Base-by-base conservation (phyloP, 768 basidiomycete species). In the Peribolospora kevripleyi region DNA sequence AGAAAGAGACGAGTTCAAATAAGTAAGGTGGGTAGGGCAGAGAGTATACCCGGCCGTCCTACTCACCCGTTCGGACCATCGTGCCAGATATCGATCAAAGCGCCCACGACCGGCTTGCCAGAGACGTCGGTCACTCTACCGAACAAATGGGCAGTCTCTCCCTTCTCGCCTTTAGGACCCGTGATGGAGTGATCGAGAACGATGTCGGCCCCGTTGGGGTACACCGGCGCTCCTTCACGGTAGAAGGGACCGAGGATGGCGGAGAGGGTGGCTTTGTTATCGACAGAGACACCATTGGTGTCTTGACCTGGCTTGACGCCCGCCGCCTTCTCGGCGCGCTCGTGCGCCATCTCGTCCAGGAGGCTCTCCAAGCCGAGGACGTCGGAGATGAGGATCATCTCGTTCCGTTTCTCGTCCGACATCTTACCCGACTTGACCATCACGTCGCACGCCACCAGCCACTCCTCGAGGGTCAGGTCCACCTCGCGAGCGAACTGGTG, bases 351-450 rank as follows among this genome's bases (percentile, higher is more conserved):
- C 37, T 74, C 67, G 59, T 86, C 82, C 7, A 88, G 79, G 53
- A 88, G 72, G 0, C 80, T 69, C 72, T 83, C 85, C 3, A 82
- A 75, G 5, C 86, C 85, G 0, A 87, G 69, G 0, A 75, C 73
- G 62, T 87, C 85, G 1, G 82, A 84, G n/a, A 88, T 73, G 6
- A 88, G 75, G 61, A 88, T 84, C 65, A 82, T 82, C 64, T 88
- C 84, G 38, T 63, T 61, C 10, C 54, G 41, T 13, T 38, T 13
- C n/a, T 10, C 45, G 41, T 7, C 5, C 4, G 36, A 11, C 37
- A 40, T 6, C 3, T 7, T 40, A 37, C 5, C 45, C 47, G 48
- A 48, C 40, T 41, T 7, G 36, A 13, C 5, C 5, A 3, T 36
- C 14, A 4, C 43, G 11, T 37, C 42, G 43, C 25, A 13, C 6